Conservation (phyloP, 2,329 filamentous ascomycete genomes). For the Paramyrothecium sp. region DNA sequence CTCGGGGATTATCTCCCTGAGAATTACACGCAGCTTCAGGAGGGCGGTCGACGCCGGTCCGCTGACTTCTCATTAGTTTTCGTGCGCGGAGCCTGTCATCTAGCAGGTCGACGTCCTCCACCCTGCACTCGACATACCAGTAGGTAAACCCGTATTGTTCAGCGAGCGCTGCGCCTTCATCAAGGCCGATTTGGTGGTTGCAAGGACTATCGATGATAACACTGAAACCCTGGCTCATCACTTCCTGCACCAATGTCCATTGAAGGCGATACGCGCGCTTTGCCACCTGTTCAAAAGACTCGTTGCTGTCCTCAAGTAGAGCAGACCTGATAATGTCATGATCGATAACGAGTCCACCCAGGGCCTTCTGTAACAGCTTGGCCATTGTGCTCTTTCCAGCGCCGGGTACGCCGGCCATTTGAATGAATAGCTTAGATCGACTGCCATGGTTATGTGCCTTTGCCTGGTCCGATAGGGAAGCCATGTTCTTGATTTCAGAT, state of each 20-base stretch:
- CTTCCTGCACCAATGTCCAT: slow-evolving; percentile 31
- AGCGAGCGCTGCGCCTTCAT: slow-evolving; percentile 25
- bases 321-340: slow-evolving; percentile 32
- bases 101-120: slow-evolving; percentile 25
- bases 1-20: slow-evolving; percentile 6
- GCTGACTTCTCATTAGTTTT: slow-evolving; percentile 25
- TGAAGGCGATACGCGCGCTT: slow-evolving; percentile 30
- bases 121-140: slow-evolving; percentile 30
- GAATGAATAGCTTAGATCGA: slow-evolving; percentile 3
- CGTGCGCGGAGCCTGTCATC: slow-evolving; percentile 23
- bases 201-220: slow-evolving; percentile 37
- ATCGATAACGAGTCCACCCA: slow-evolving; percentile 29
- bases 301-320: slow-evolving; percentile 23
- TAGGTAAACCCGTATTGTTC: slow-evolving; percentile 11
- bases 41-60: slow-evolving; percentile 20
- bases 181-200: slow-evolving; percentile 29
- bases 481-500: too few relatives aligned
- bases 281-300: slow-evolving; percentile 26
- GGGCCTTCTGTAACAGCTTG: slow-evolving; percentile 18
- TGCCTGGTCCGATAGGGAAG: too few relatives aligned
- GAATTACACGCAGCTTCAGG: slow-evolving; percentile 15
- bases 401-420: slow-evolving; percentile 38
- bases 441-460: too few relatives aligned
- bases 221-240: slow-evolving; percentile 28
- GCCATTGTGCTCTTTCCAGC: slow-evolving; percentile 36